Conservation (phyloP, 441 rosid species). For the Erodium moschatum region DNA sequence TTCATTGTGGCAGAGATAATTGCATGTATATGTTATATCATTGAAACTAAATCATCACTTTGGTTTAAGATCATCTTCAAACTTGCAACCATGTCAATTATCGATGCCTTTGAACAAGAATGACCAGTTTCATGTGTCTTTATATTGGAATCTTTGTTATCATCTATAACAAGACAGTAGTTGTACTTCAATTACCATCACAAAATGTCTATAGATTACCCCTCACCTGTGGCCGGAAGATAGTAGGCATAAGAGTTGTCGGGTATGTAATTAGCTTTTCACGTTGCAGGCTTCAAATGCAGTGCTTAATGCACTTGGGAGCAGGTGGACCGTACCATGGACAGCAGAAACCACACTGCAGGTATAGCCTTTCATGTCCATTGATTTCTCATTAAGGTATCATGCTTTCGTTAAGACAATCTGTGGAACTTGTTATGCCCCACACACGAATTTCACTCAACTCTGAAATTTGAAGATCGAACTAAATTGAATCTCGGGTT, state of each 20-base stretch:
- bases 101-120: not conserved
- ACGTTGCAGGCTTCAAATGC: not conserved
- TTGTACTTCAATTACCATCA: not conserved
- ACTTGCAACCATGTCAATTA: not conserved
- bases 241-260: not conserved
- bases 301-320: conserved; percentile 1
- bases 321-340: conserved; percentile 9
- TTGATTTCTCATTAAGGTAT: not conserved
- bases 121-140: not conserved
- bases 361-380: not conserved
- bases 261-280: not conserved
- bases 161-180: not conserved
- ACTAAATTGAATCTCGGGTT: not conserved
- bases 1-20: not conserved
- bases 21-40: not conserved
- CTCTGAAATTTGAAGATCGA: not conserved
- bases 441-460: too few species aligned
- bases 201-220: not conserved
- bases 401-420: not conserved
- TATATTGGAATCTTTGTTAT: not conserved
- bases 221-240: too few species aligned
- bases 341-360: conserved; percentile 6
- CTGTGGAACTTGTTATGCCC: not conserved
- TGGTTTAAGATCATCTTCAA: not conserved
- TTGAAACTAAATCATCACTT: not conserved